Conservation (phyloP, 202 grass and related monocot genomes). For the Musa balbisiana region DNA sequence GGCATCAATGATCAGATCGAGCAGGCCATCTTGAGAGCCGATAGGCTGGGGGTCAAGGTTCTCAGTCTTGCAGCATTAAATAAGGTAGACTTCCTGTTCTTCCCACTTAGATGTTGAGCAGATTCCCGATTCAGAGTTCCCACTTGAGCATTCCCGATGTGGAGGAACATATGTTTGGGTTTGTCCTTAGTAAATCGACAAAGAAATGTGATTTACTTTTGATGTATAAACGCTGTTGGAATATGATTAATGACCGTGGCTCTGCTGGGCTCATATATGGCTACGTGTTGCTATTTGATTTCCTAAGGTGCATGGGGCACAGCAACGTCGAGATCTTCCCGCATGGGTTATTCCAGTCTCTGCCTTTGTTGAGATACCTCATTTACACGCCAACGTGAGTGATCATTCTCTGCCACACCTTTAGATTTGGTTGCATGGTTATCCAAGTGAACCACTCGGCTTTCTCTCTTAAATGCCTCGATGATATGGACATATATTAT, state of each 20-base stretch:
- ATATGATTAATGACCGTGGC: neutral
- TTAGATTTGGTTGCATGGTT: too few species aligned
- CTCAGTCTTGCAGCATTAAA: constrained; percentile 85
- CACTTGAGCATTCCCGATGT: too few species aligned
- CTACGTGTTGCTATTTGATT: constrained; percentile 54
- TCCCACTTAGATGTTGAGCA: neutral
- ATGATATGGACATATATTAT: neutral
- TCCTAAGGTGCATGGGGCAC: constrained; percentile 70
- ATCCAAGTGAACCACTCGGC: neutral
- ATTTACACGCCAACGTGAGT: constrained; percentile 87
- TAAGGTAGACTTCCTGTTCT: constrained; percentile 39
- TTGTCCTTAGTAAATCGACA: neutral
- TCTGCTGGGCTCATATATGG: constrained; percentile 1
- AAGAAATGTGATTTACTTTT: neutral
- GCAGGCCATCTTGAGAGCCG: constrained; percentile 61
- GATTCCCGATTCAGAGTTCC: too few species aligned
- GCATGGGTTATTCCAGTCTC: constrained; percentile 26
- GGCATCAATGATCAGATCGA: constrained; percentile 88
- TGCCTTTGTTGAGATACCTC: constrained; percentile 60
- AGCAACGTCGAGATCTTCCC: constrained; percentile 90
- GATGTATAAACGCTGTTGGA: neutral
- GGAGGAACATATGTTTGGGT: too few species aligned
- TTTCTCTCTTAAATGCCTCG: neutral
- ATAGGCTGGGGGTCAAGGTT: constrained; percentile 73
- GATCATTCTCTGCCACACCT: neutral